Conservation (phyloP, 1,139 yeast species). For the Entelexis paramagnoliae region DNA sequence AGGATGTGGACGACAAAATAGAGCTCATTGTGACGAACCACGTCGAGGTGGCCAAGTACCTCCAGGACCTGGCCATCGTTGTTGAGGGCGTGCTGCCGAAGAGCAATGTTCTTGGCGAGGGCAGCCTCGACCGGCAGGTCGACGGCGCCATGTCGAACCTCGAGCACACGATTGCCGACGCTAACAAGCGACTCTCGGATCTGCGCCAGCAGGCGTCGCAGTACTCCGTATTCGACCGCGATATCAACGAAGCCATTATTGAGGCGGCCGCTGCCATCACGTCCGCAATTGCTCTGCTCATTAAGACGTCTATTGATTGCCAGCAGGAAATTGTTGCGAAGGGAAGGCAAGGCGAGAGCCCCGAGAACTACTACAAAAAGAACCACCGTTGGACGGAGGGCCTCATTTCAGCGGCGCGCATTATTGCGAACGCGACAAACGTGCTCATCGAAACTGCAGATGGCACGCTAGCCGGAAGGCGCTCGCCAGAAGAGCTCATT, state of each 20-base stretch:
- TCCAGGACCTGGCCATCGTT: conserved; percentile 49
- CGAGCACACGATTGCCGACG: conserved; percentile 57
- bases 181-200: conserved; percentile 49
- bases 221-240: conserved; percentile 50
- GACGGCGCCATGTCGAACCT: conserved; percentile 64
- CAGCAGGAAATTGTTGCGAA: conserved; percentile 72
- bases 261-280: conserved; percentile 76
- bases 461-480: conserved; percentile 56
- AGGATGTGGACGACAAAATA: conserved; percentile 52
- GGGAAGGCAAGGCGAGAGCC: conserved; percentile 56
- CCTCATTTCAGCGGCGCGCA: conserved; percentile 78
- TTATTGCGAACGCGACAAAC: conserved; percentile 78
- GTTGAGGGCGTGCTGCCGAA: conserved; percentile 52
- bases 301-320: conserved; percentile 68
- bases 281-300: conserved; percentile 62
- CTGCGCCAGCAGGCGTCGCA: conserved; percentile 48
- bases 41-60: conserved; percentile 57
- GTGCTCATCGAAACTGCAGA: conserved; percentile 75
- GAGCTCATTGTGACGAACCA: conserved; percentile 71
- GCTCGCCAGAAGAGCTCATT: conserved; percentile 71
- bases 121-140: conserved; percentile 60
- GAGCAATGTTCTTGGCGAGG: conserved; percentile 39
- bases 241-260: conserved; percentile 67
- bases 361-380: conserved; percentile 73
- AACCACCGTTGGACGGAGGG: conserved; percentile 95